Evolutionary conservation across 2,329 filamentous ascomycete species (phyloP), one percentile per base, ranked within the genome.

Genomic region (Talaromyces rugulosus): DNA sequence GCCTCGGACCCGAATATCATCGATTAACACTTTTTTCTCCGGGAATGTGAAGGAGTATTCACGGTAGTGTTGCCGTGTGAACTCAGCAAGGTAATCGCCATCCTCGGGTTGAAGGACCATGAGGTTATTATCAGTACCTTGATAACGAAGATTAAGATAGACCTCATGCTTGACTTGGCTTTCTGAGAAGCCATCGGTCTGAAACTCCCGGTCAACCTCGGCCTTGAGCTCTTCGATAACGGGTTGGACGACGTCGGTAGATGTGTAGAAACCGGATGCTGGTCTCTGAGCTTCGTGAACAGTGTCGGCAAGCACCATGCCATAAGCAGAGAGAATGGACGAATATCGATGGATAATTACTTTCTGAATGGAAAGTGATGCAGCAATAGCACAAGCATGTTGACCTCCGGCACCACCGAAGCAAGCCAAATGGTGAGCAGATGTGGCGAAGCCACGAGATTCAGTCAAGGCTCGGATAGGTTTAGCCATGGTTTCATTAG

Each of bases 381-480:
- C 23, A 23, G 23, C 23, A 23, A 23, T 23, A 23, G 23, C 23
- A 23, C 23, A 23, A 23, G 23, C 23, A 23, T 23, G 23, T 23
- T 23, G 23, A 0, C 92, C 92, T 56, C 93, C 93, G 0, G 93
- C 93, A 61, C 93, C 93, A 51, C 93, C 93, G 76, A 97, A 97
- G 0, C 92, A 96, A 0, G 93, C 92, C 42, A 97, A 82, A n/a
- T 92, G 83, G 74, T 97, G 93, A 67, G 91, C 91, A 1, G 90
- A 92, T 0, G 92, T 95, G 72, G 96, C 92, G 66, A 96, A 92
- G 0, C 93, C 93, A 75, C 95, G 92, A 31, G 93, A 93, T 74
- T 97, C 93, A 0, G 93, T 97, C 66, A 96, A 84, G 34, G 91
- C 94, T 40, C 93, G 85, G 66, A 97, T 97, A 0, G 93, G 93